Evolutionary conservation across 306 rosid species (phyloP).

Genomic region (Albizia julibrissin): DNA sequence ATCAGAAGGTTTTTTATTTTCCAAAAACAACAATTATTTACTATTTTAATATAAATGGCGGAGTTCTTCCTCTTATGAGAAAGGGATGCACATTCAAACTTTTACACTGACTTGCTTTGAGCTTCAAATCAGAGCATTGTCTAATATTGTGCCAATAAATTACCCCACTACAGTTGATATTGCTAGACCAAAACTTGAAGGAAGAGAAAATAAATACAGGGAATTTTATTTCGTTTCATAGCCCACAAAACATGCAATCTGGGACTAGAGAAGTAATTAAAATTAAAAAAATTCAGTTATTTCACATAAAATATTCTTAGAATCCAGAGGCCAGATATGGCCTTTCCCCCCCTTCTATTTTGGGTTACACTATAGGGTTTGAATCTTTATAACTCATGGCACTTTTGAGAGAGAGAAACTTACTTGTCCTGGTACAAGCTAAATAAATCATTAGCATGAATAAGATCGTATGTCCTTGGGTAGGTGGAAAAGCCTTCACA

Average conservation of each 20-base stretch:
- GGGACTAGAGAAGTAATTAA: neutral
- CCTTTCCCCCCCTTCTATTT: neutral
- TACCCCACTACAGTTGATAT: neutral
- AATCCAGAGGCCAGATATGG: constrained; percentile 5
- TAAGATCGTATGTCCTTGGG: constrained; percentile 94
- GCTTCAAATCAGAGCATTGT: neutral
- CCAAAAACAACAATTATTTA: neutral
- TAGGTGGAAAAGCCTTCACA: constrained; percentile 99
- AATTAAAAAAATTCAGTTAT: neutral
- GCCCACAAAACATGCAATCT: neutral
- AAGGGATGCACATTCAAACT: neutral
- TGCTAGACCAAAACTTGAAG: neutral
- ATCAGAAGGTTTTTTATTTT: constrained; percentile 15
- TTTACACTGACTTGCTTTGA: neutral
- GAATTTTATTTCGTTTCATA: neutral
- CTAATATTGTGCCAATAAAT: neutral
- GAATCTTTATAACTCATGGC: neutral
- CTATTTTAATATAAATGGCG: neutral
- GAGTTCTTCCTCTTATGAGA: neutral
- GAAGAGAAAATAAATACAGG: neutral
- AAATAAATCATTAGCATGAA: constrained; percentile 82
- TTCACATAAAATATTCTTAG: neutral
- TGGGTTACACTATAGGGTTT: neutral
- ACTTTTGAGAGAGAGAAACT: constrained; percentile 40
- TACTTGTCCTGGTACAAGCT: constrained; percentile 76